Evolutionary conservation across 1,284 basidiomycete species (phyloP).

Genomic region (Rhodotorula sp.): DNA sequence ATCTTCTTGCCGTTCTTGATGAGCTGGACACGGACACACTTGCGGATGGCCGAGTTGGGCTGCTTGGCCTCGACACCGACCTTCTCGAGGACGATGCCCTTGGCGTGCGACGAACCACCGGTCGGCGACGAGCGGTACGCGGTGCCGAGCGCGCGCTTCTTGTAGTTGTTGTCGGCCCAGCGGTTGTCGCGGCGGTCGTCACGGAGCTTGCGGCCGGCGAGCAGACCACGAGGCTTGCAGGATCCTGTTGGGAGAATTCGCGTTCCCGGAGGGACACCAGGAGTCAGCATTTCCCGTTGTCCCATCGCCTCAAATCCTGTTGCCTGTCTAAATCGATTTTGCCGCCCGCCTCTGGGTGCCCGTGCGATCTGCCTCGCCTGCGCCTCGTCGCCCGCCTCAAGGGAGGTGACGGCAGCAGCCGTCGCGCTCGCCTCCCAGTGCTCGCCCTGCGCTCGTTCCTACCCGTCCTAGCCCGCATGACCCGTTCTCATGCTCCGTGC

Average conservation of each 20-base stretch:
- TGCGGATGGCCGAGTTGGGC: constrained; percentile 99
- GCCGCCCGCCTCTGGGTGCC: no score
- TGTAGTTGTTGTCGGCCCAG: constrained; percentile 99
- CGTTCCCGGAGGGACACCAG: no score
- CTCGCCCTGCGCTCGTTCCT: no score
- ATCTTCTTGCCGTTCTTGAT: constrained; percentile 99
- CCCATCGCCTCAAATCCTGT: not conserved
- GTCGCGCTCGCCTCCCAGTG: no score
- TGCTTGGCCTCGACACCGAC: constrained; percentile 80
- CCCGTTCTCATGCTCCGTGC: no score
- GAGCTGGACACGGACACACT: constrained; percentile 99
- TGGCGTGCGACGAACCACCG: constrained; percentile 98
- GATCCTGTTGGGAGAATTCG: constrained; percentile 5
- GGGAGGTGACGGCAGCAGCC: no score
- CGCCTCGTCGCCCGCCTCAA: no score
- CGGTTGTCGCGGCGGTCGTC: constrained; percentile 92
- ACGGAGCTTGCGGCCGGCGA: constrained; percentile 98
- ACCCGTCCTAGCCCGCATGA: no score
- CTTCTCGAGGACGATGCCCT: constrained; percentile 99
- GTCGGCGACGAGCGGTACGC: constrained; percentile 99
- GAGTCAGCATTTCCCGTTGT: not conserved
- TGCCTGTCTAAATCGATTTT: not conserved
- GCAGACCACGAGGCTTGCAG: constrained; percentile 84
- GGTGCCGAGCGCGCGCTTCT: constrained; percentile 99
- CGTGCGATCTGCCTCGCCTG: no score